These are phyloP conservation scores for Ascochyta pisi DNA, from an alignment of 2,329 filamentous ascomycete genomes.

Conservation along the genomic window DNA sequence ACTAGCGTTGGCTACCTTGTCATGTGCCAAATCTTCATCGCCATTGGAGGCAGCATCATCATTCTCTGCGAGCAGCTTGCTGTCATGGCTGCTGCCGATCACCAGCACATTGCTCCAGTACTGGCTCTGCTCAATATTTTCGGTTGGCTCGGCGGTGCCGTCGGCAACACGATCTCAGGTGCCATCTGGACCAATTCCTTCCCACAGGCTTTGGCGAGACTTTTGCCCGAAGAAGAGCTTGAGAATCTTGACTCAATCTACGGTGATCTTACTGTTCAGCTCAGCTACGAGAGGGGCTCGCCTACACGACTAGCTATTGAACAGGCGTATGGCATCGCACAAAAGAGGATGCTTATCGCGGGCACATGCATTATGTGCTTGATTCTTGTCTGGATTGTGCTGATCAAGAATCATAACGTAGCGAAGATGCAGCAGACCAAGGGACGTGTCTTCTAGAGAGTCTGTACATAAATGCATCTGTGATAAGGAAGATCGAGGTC, in stretches of 20 bases:
- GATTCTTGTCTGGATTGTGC: constrained; percentile 23
- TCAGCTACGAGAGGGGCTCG: constrained; percentile 53
- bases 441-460: constrained; percentile 20
- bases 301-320: constrained; percentile 52
- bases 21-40: constrained; percentile 34
- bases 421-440: constrained; percentile 27
- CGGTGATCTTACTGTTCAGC: constrained; percentile 47
- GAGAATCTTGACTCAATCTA: constrained; percentile 48
- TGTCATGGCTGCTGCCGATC: constrained; percentile 39
- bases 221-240: constrained; percentile 49
- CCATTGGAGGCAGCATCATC: constrained; percentile 31
- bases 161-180: constrained; percentile 60
- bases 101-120: constrained; percentile 56
- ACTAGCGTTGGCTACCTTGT: constrained; percentile 23
- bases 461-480: background rate
- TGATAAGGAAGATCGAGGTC: too few species aligned
- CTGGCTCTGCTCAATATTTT: constrained; percentile 62
- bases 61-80: constrained; percentile 33
- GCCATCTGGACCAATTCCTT: constrained; percentile 64
- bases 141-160: constrained; percentile 59
- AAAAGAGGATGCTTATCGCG: constrained; percentile 56
- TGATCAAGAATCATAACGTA: constrained; percentile 28
- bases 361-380: constrained; percentile 39
- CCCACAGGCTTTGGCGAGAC: constrained; percentile 23
- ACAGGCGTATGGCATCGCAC: constrained; percentile 52